phyloP scores from a whole-genome alignment of 2,329 filamentous ascomycete species.

The Diaporthe australafricana region DNA sequence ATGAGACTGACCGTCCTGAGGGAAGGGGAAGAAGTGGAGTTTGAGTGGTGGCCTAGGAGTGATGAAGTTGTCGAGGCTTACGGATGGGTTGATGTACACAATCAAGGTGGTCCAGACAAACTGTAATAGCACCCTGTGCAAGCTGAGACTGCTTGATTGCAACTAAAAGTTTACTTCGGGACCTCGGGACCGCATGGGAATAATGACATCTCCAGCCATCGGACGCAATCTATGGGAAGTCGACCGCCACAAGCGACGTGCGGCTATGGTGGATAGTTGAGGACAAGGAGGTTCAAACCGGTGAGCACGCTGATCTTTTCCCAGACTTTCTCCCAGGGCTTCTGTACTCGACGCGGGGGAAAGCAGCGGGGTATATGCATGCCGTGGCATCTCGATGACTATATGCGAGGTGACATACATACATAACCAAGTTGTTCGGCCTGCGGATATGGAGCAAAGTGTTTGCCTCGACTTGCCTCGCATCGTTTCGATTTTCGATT shows the following conservation, averaged over 20 bases:
- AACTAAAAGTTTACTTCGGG: background rate
- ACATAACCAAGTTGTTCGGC: background rate
- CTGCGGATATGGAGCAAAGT: background rate
- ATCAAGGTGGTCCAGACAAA: background rate
- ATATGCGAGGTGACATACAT: background rate
- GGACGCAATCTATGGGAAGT: background rate
- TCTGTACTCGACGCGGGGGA: background rate
- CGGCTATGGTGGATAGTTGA: too few species aligned
- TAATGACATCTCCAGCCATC: background rate
- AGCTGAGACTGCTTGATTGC: background rate
- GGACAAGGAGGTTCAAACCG: constrained; percentile 34
- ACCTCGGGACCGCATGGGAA: background rate
- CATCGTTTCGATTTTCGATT: background rate
- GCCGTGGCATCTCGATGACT: background rate
- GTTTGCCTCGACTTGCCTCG: background rate
- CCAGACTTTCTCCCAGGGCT: background rate
- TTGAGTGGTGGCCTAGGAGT: constrained; percentile 31
- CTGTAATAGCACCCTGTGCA: background rate
- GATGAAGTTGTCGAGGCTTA: constrained; percentile 25
- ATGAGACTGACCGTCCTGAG: constrained; percentile 29
- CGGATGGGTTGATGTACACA: constrained; percentile 12
- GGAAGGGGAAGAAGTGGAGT: background rate
- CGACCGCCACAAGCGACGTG: background rate
- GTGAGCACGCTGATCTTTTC: background rate
- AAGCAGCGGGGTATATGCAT: constrained; percentile 1